These are phyloP conservation scores for Xylona heveae DNA, from an alignment of 495 filamentous ascomycete genomes.

Conservation along the genomic window DNA sequence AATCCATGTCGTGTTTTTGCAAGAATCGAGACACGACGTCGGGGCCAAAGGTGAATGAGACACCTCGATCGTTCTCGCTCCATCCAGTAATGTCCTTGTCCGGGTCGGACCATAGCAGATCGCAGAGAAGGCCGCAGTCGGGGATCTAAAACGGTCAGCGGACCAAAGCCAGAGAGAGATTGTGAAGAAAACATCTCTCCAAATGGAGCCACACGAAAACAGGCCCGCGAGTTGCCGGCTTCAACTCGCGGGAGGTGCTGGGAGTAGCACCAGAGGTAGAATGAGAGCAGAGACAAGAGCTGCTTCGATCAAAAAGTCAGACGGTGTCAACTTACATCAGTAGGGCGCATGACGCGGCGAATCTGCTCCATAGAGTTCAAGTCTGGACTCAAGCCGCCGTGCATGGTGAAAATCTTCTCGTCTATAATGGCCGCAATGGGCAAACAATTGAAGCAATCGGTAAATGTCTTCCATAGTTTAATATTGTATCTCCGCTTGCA, in stretches of 20 bases:
- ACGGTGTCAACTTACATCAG: slow-evolving; percentile 88
- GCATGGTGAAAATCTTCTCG: slow-evolving; percentile 99
- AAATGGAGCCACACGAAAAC: slow-evolving; percentile 3
- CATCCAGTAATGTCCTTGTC: slow-evolving; percentile 99
- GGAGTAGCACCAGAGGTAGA: background rate
- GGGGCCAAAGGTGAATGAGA: slow-evolving; percentile 98
- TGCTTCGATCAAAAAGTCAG: no score
- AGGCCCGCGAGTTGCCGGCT: no score
- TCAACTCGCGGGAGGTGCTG: background rate
- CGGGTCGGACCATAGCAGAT: slow-evolving; percentile 95
- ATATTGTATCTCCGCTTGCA: slow-evolving; percentile 99
- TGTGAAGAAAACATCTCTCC: slow-evolving; percentile 1
- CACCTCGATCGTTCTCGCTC: slow-evolving; percentile 97
- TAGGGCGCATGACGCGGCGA: slow-evolving; percentile 93
- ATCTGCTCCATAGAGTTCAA: slow-evolving; percentile 99
- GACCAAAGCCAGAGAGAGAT: slow-evolving; percentile 15
- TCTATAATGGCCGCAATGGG: slow-evolving; percentile 99
- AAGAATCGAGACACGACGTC: slow-evolving; percentile 96
- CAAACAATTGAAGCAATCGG: slow-evolving; percentile 98
- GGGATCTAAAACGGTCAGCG: slow-evolving; percentile 61
- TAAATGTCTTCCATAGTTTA: slow-evolving; percentile 99
- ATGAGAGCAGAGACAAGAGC: no score
- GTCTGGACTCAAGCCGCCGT: slow-evolving; percentile 91
- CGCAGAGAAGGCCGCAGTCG: slow-evolving; percentile 91
- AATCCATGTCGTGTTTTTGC: slow-evolving; percentile 99